Evolutionary conservation across 2,329 filamentous ascomycete genomes (phyloP), one percentile per base, ranked within the genome.

Genomic region (Xylogone sp.): DNA sequence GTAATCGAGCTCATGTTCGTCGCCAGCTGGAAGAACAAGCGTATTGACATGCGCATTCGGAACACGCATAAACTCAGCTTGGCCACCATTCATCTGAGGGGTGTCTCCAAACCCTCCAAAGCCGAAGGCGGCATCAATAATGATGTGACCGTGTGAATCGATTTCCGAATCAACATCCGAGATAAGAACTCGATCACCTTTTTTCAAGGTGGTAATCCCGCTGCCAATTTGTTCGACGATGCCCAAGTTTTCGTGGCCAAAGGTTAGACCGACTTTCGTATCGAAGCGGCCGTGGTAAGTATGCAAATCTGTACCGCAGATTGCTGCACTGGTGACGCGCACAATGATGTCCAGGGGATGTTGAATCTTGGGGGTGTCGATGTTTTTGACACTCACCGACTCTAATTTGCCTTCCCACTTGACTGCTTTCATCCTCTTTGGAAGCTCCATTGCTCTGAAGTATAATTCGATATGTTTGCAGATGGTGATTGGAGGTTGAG

Each of bases 41-140:
- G 95, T 73, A 64, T 94, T 95, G 54, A 88, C 83, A 59, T 92
- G 86, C 16, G 83, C 90, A 27, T 27, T 79, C 0, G 90, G 89
- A 8, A 95, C 88, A 7, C 89, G 82, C 1, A 91, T 84, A 62
- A 89, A 95, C 69, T 95, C 90, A 2, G 90, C 87, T 68, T 95
- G 90, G 0, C 89, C 90, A 45, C 90, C 90, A 1, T 89, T 88
- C 62, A 92, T 68, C 0, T 45, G 39, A 4, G 21, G 19, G 3
- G 49, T 18, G 10, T n/a, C n/a, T n/a, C 48, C 24, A 20, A 44
- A 42, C n/a, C 50, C 31, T 5, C 53, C 53, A 8, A 49, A 12
- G 1, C 54, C 56, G 13, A 66, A 68, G 54, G 79, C 72, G 13
- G 78, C 77, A 2, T 81, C 63, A 2, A 71, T 76, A 3, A 19